These are phyloP conservation scores for Citeromyces matritensis DNA, from an alignment of 805 yeast species.

Conservation along the genomic window DNA sequence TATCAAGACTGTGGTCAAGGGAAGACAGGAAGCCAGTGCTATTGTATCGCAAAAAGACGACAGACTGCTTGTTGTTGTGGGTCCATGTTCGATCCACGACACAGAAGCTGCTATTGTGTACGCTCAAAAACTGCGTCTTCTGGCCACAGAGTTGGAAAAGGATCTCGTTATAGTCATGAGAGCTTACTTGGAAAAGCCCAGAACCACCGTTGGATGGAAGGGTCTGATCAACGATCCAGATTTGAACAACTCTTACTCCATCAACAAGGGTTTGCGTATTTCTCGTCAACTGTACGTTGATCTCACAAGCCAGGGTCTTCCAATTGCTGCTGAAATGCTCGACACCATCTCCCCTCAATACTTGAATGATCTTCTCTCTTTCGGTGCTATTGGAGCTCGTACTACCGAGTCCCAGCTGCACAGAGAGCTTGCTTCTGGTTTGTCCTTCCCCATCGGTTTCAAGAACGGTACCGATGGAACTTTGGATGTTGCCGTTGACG, in stretches of 20 bases:
- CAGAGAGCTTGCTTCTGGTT: constrained; percentile 92
- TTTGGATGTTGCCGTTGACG: constrained; percentile 88
- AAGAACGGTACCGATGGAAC: constrained; percentile 97
- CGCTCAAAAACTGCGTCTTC: constrained; percentile 45
- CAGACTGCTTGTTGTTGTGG: constrained; percentile 77
- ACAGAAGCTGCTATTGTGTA: constrained; percentile 86
- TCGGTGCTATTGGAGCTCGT: constrained; percentile 98
- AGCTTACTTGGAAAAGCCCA: constrained; percentile 94
- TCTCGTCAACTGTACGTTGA: constrained; percentile 78
- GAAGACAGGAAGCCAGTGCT: constrained; percentile 61
- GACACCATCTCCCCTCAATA: constrained; percentile 97
- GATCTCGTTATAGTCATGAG: constrained; percentile 89
- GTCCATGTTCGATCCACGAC: constrained; percentile 96
- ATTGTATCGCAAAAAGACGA: constrained; percentile 77
- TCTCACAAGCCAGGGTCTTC: constrained; percentile 60
- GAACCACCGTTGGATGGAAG: constrained; percentile 99
- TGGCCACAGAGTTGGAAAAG: constrained; percentile 46
- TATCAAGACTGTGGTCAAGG: constrained; percentile 50
- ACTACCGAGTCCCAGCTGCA: constrained; percentile 97
- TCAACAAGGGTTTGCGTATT: constrained; percentile 86
- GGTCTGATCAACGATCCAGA: constrained; percentile 97
- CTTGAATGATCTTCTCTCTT: constrained; percentile 80
- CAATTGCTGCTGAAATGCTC: constrained; percentile 95
- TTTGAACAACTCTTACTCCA: constrained; percentile 81
- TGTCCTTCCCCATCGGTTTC: constrained; percentile 97